Base-by-base conservation (phyloP, 352 stramenopile genomes). In the Globisporangium nagaii region DNA sequence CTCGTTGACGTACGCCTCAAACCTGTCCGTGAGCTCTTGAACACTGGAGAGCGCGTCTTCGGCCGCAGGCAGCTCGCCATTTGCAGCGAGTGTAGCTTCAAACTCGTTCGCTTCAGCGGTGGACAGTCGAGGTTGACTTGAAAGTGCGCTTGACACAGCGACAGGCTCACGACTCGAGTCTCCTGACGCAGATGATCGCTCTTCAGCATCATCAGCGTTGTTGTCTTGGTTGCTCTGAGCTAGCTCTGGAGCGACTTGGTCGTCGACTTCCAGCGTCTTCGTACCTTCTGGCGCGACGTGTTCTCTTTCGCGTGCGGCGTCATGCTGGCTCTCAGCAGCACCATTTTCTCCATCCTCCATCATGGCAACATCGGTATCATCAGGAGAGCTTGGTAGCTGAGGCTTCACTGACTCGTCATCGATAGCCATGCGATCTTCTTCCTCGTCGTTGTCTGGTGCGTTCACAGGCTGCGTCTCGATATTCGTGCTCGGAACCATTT, bases 1-100 rank as follows among this genome's bases (percentile, higher is more conserved):
- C 43, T 65, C 34, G 24, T 70, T 52, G 63, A 84, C 79, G 27
- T 68, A 75, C 4, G 39, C n/a, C 12, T 39, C 37, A 12, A 81
- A 58, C 32, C 70, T 70, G 47, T 55, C 55, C 17, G 20, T 27
- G 43, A 57, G 40, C 22, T 31, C 44, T 17, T 59, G 41, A 10
- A 49, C 41, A 28, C 42, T 57, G 35, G 37, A 41, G 7, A 58
- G 51, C 30, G 39, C 34, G 37, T 45, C 35, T 27, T 40, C 25
- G n/a, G 20, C n/a, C 40, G 41, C 10, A 25, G 17, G 17, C 17
- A 30, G 13, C 8, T 27, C 43, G 6, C n/a, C 34, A n/a, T 49
- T 47, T 17, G 20, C 37, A 28, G 36, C 36, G 22, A 19, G 4
- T 17, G 31, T 19, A 46, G 35, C 17, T 36, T 42, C 36, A 42